Evolutionary conservation across 164 flowering plant genomes (phyloP).

Genomic region (Protea cynaroides): DNA sequence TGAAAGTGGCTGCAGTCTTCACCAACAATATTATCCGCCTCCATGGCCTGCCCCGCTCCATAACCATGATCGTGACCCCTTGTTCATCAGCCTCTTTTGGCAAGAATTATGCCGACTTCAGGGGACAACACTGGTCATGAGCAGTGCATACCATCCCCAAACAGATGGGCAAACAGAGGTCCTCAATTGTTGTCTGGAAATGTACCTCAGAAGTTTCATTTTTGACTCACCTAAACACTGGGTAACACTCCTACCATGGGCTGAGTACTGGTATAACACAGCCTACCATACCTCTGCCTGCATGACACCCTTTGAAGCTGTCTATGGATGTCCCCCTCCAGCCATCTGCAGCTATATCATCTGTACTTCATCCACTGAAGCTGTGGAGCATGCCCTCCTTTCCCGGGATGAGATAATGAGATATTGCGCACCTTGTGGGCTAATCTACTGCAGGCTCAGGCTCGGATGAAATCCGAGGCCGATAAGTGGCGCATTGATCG

Average conservation of each 20-base stretch:
- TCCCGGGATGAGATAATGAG: not conserved
- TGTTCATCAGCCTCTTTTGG: not conserved
- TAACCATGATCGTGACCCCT: not conserved
- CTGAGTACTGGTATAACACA: not conserved
- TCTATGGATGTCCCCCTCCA: not conserved
- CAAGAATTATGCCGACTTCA: not conserved
- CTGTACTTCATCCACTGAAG: not conserved
- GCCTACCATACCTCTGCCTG: not conserved
- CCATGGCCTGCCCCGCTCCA: not conserved
- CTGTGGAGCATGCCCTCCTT: no score
- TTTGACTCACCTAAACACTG: not conserved
- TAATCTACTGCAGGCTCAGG: no score
- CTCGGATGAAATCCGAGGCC: not conserved
- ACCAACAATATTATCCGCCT: not conserved
- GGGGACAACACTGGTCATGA: not conserved
- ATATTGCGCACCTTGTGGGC: not conserved
- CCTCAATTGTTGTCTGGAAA: no score
- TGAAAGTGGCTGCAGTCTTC: not conserved
- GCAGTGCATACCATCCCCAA: not conserved
- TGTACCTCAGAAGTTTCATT: not conserved
- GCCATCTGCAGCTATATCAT: no score
- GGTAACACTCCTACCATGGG: not conserved
- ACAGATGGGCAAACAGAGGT: no score
- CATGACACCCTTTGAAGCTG: not conserved
- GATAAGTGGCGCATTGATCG: not conserved